Evolutionary conservation across 495 filamentous ascomycete species (phyloP), one percentile per base, ranked within the genome.

Genomic region (Podospora bellae-mahoneyi): DNA sequence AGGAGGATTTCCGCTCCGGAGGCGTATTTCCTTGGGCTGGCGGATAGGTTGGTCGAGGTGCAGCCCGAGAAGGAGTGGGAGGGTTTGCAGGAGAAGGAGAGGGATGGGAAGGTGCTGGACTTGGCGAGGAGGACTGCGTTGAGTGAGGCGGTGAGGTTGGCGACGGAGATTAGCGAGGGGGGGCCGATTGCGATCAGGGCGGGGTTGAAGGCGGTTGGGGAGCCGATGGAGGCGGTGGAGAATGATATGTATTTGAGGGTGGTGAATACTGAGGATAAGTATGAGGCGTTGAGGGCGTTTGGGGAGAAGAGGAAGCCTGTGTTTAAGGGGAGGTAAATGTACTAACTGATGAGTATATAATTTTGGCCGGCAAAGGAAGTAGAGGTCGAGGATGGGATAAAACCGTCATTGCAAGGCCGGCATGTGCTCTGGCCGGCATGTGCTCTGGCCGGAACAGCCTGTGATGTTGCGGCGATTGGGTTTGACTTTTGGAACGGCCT

Each of bases 231-330:
- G 79, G 84, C 83, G 74, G 82, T 85, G 30, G 94, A 97, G 79
- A 91, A 90, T 79, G 77, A 80, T 68, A 91, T 90, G 73, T 97
- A 97, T 79, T 86, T 89, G 70, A 80, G 85, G 30, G 92, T 97
- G 4, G 82, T 97, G 30, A 84, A 84, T 69, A 96, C 91, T 6
- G 87, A 93, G 75, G 94, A 98, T 83, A 84, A 93, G 66, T 80
- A 89, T 74, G 94, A 97, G 84, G 94, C 93, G 70, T 80, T 98
- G 75, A 82, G 74, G 69, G 94, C 94, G 39, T 98, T 98, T 82
- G 82, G 81, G 68, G 93, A 97, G 85, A 97, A 96, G 88, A 87
- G 94, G 76, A 93, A 86, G 83, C 93, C 94, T 27, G 84, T 87
- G 26, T 97, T 96, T 73, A 90, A 84, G 73, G 94, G 94, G 16